Percentiles rank a stretch among this genome's conserved stretches.
Evolutionary conservation across 2,329 filamentous ascomycete genomes (phyloP).

Genomic region (Ceratocystis colombiana): DNA sequence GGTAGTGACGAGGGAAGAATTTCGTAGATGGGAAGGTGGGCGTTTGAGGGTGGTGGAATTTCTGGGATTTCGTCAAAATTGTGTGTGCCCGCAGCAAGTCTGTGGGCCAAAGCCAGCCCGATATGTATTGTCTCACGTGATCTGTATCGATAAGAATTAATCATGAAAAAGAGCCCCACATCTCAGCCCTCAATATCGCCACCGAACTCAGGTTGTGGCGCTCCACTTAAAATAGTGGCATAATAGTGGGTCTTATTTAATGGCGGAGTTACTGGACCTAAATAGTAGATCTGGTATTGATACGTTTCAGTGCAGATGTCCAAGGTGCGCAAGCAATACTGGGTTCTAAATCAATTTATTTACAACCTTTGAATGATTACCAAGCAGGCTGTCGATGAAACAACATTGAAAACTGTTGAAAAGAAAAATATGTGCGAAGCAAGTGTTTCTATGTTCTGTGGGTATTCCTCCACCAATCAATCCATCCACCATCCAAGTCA

Average conservation of each 20-base stretch:
- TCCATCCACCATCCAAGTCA: conserved; percentile 20
- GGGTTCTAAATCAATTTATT: neutral
- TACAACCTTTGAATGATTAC: too few relatives aligned
- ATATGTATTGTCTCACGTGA: conserved; percentile 21
- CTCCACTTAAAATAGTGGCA: neutral
- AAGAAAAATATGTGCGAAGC: conserved; percentile 14
- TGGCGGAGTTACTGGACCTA: too few relatives aligned
- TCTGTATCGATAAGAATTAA: conserved; percentile 20
- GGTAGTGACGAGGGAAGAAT: conserved; percentile 26
- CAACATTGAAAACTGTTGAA: neutral
- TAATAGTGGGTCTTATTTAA: neutral
- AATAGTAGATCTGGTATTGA: too few relatives aligned
- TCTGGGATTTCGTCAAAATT: conserved; percentile 25
- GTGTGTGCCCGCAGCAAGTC: conserved; percentile 23
- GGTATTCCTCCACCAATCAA: conserved; percentile 23
- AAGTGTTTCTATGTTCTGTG: conserved; percentile 25
- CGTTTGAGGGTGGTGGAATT: conserved; percentile 26
- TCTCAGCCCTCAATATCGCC: neutral
- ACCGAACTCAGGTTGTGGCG: neutral
- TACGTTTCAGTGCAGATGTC: too few relatives aligned
- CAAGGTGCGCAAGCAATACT: neutral
- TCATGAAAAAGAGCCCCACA: neutral
- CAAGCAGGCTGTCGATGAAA: too few relatives aligned
- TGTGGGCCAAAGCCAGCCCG: conserved; percentile 24
- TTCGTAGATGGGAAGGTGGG: conserved; percentile 22